Conservation (phyloP, 805 yeast species). For the Sungouiozyma ichnusensis region DNA sequence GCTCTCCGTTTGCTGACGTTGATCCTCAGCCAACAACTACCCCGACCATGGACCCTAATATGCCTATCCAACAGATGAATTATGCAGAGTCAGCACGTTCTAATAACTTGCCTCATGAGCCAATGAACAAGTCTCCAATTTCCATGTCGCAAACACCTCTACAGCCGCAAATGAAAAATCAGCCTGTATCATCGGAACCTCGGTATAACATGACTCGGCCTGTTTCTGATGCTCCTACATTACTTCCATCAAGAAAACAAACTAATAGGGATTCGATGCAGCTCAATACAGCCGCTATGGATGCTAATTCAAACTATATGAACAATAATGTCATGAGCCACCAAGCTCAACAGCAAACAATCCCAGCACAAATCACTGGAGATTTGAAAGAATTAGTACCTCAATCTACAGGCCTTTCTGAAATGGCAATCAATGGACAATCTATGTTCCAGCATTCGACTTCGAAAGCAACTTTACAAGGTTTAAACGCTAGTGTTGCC, state of each 20-base stretch:
- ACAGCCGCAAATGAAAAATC: conserved; percentile 26
- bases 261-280: conserved; percentile 8
- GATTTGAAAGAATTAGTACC: conserved; percentile 29
- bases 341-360: conserved; percentile 29
- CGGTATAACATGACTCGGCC: conserved; percentile 7
- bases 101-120: not conserved
- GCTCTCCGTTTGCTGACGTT: conserved; percentile 1
- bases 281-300: conserved; percentile 14
- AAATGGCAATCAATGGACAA: conserved; percentile 23
- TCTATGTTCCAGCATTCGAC: conserved; percentile 38
- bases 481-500: conserved; percentile 75
- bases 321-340: conserved; percentile 27
- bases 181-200: conserved; percentile 16
- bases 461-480: conserved; percentile 36
- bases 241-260: conserved; percentile 47
- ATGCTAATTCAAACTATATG: conserved; percentile 22
- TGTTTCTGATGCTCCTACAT: conserved; percentile 37
- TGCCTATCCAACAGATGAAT: not conserved
- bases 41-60: not conserved
- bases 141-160: conserved; percentile 29
- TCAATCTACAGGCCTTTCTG: conserved; percentile 35
- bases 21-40: not conserved
- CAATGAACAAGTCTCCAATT: conserved; percentile 6
- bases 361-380: conserved; percentile 24
- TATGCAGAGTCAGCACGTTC: not conserved